Evolutionary conservation across 2,329 filamentous ascomycete species (phyloP).

Genomic region (Sordariomycetes sp.): DNA sequence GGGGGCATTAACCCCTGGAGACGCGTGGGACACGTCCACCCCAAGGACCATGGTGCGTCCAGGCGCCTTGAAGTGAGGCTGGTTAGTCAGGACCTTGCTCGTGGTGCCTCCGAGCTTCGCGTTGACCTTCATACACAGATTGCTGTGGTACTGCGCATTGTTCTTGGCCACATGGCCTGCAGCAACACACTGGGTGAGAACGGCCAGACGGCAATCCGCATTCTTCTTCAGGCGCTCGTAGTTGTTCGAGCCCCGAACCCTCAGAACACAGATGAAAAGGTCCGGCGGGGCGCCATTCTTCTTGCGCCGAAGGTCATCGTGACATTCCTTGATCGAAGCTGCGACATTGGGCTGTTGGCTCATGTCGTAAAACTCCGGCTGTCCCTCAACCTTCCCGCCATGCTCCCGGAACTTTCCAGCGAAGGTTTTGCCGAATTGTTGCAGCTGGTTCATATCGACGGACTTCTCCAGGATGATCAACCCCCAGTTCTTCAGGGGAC

Average conservation of each 20-base stretch:
- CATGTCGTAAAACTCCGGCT: conserved; percentile 23
- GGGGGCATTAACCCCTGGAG: conserved; percentile 52
- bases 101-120: conserved; percentile 86
- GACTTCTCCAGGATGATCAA: conserved; percentile 55
- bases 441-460: conserved; percentile 24
- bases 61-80: conserved; percentile 21
- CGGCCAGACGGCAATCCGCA: conserved; percentile 74
- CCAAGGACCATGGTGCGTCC: conserved; percentile 82
- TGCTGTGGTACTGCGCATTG: conserved; percentile 78
- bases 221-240: conserved; percentile 88
- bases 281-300: conserved; percentile 50
- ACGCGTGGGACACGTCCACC: conserved; percentile 79
- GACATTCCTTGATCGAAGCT: conserved; percentile 26
- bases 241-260: conserved; percentile 55
- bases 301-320: conserved; percentile 37
- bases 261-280: conserved; percentile 70
- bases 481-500: conserved; percentile 62
- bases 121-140: conserved; percentile 95
- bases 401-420: conserved; percentile 33
- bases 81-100: conserved; percentile 27
- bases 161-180: conserved; percentile 56
- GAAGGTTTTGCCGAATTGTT: conserved; percentile 29
- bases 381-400: conserved; percentile 29
- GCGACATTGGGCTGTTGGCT: conserved; percentile 17
- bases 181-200: conserved; percentile 76